Evolutionary conservation across 306 rosid genomes (phyloP).

Genomic region (Rosa chinensis): DNA sequence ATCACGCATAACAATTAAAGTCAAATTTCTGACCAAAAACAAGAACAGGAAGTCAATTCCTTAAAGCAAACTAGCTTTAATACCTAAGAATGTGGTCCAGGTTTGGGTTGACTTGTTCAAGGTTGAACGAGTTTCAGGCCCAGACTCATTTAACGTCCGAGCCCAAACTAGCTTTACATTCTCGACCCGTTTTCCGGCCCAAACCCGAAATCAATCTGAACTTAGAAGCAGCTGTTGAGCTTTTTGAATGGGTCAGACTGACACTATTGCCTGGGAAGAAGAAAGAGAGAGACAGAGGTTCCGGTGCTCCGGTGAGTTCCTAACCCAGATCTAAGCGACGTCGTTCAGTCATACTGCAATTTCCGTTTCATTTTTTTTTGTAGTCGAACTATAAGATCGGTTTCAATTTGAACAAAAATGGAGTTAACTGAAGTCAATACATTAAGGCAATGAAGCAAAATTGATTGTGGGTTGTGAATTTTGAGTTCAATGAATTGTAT

Average conservation of each 20-base stretch:
- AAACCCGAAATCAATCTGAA: neutral
- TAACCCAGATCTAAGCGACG: slow-evolving; percentile 1
- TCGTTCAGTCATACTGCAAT: neutral
- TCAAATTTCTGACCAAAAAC: neutral
- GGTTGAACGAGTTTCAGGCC: neutral
- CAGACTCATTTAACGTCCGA: neutral
- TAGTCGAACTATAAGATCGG: neutral
- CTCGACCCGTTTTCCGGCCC: neutral
- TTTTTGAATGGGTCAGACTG: too few species aligned
- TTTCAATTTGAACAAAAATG: neutral
- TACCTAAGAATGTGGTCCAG: neutral
- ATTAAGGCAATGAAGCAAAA: neutral
- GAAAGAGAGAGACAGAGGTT: slow-evolving; percentile 3
- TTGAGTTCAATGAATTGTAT: neutral
- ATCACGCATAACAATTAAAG: neutral
- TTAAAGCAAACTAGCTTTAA: too few species aligned
- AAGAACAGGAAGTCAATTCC: slow-evolving; percentile 3
- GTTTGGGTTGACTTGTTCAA: neutral
- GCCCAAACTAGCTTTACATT: neutral
- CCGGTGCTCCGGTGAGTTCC: slow-evolving; percentile 1
- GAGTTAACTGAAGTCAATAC: neutral
- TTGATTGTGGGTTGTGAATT: neutral
- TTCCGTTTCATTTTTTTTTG: neutral
- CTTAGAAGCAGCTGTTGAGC: neutral
- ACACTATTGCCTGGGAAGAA: slow-evolving; percentile 1